phyloP scores from a whole-genome alignment of 257 asterid genomes.

The Perilla frutescens region DNA sequence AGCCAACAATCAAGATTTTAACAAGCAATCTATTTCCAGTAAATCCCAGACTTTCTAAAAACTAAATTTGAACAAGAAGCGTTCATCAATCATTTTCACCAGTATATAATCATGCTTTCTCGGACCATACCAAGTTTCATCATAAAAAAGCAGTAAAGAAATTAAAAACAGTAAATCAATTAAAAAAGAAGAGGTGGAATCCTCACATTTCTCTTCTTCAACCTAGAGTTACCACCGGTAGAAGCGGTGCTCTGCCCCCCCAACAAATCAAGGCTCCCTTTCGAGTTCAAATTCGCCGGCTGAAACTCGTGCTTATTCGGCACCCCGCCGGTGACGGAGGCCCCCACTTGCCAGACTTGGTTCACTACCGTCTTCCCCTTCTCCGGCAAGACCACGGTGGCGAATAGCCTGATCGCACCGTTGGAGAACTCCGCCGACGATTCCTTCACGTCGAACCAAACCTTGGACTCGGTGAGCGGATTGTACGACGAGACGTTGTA shows the following conservation, averaged over 20 bases:
- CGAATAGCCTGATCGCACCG: slow-evolving; percentile 61
- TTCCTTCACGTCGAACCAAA: slow-evolving; percentile 62
- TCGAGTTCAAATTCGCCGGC: slow-evolving; percentile 55
- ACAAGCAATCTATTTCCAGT: neutral
- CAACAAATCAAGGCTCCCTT: slow-evolving; percentile 52
- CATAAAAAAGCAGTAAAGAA: neutral
- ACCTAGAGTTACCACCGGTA: slow-evolving; percentile 46
- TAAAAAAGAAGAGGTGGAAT: neutral
- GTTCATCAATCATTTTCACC: neutral
- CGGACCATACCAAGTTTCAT: neutral
- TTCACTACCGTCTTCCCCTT: slow-evolving; percentile 52
- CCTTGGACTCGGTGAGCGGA: slow-evolving; percentile 50
- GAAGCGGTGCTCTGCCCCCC: slow-evolving; percentile 53
- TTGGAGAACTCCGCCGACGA: slow-evolving; percentile 50
- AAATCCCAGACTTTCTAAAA: slow-evolving; percentile 6
- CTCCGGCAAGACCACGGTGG: slow-evolving; percentile 69
- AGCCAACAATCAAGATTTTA: neutral
- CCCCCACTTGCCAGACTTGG: slow-evolving; percentile 81
- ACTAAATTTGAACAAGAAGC: neutral
- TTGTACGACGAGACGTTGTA: slow-evolving; percentile 51
- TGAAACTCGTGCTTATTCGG: slow-evolving; percentile 56
- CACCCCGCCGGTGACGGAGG: slow-evolving; percentile 49
- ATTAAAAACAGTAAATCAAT: neutral
- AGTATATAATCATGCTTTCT: neutral
- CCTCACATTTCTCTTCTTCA: slow-evolving; percentile 70